Conservation (phyloP, 306 rosid genomes). For the Phaseolus lunatus region DNA sequence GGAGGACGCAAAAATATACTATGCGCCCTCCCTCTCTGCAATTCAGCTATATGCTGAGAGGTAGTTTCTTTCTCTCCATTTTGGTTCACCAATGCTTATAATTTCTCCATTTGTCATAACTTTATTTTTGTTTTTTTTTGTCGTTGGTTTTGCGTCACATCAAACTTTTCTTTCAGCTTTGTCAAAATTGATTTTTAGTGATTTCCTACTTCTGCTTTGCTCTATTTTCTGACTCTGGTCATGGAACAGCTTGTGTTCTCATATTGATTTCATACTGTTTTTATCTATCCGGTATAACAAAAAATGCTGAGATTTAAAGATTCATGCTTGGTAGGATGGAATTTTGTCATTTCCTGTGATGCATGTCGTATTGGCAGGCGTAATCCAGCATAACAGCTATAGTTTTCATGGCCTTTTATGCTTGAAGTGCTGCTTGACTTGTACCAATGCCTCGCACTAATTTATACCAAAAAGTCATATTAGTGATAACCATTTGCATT, state of each 20-base stretch:
- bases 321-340: constrained; percentile 4
- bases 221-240: background rate
- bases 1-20: constrained; percentile 54
- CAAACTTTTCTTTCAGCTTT: background rate
- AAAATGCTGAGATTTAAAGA: background rate
- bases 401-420: background rate
- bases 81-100: background rate
- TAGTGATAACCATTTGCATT: background rate
- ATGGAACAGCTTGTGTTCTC: background rate
- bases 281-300: background rate
- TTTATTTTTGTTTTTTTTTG: background rate
- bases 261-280: background rate
- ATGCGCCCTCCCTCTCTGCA: constrained; percentile 63
- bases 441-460: background rate
- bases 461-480: background rate
- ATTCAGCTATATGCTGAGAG: constrained; percentile 57
- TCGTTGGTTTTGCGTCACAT: background rate
- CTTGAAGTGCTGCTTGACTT: background rate
- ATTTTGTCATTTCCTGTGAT: background rate
- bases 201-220: background rate
- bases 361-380: background rate
- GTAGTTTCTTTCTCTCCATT: constrained; percentile 41
- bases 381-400: background rate
- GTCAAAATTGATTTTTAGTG: background rate
- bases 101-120: background rate